These are phyloP conservation scores for Piper betle DNA, from an alignment of 164 flowering plant species.

Conservation along the genomic window DNA sequence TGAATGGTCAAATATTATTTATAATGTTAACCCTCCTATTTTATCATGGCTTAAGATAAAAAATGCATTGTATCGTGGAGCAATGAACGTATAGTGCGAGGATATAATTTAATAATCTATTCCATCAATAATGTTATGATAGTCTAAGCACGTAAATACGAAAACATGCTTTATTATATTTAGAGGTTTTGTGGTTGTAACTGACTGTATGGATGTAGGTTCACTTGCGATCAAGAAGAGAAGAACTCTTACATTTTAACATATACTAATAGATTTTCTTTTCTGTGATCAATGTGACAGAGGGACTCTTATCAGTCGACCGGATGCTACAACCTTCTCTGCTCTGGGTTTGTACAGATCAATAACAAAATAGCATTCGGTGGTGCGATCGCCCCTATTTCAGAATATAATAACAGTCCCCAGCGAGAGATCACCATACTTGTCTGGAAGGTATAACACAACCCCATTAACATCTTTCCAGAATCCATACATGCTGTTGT, in stretches of 20 bases:
- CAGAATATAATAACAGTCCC: constrained; percentile 39
- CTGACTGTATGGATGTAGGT: too few relatives aligned
- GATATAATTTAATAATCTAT: too few relatives aligned
- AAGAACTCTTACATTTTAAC: too few relatives aligned
- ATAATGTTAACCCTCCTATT: too few relatives aligned
- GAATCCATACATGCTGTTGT: not conserved
- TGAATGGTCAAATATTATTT: too few relatives aligned
- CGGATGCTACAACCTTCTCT: constrained; percentile 85
- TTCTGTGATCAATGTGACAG: constrained; percentile 20
- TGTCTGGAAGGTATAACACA: constrained; percentile 81
- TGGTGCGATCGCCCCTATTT: constrained; percentile 73
- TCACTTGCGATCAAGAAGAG: too few relatives aligned
- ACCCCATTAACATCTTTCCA: constrained; percentile 1
- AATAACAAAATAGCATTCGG: constrained; percentile 83
- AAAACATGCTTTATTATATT: not conserved
- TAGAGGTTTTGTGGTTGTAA: not conserved
- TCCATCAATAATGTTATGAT: too few relatives aligned
- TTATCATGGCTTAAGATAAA: too few relatives aligned
- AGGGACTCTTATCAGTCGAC: constrained; percentile 89
- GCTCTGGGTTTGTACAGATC: constrained; percentile 90
- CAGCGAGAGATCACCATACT: constrained; percentile 76
- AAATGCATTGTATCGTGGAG: too few relatives aligned
- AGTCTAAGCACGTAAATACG: not conserved
- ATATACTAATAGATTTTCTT: not conserved
- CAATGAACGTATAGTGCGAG: too few relatives aligned